A percentile compares a stretch with the other conserved stretches of the same genome.
Conservation (phyloP, 192 early-diverging fungal species). For the Coemansia furcata region DNA sequence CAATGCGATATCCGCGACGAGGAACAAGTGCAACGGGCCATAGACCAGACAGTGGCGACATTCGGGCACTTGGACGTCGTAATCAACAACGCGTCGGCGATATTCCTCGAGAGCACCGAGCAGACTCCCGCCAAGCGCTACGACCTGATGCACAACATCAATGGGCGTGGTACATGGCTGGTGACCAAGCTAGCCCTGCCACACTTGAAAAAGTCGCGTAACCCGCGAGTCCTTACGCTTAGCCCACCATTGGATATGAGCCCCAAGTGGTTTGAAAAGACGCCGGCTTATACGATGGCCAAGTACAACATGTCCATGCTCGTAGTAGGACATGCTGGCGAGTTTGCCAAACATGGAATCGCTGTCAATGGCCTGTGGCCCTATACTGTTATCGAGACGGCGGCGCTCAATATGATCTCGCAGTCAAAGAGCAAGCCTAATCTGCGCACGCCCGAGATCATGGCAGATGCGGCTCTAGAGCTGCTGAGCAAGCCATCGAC, state of each 20-base stretch:
- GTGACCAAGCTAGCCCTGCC: slow-evolving; percentile 67
- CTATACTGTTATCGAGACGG: slow-evolving; percentile 70
- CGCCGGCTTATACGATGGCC: slow-evolving; percentile 68
- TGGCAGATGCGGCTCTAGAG: slow-evolving; percentile 74
- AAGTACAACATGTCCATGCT: slow-evolving; percentile 77
- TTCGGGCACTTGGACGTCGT: slow-evolving; percentile 85
- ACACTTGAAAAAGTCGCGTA: slow-evolving; percentile 65
- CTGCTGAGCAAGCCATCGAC: slow-evolving; percentile 60
- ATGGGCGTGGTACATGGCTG: slow-evolving; percentile 78
- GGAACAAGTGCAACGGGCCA: slow-evolving; percentile 65
- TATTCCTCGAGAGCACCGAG: slow-evolving; percentile 63
- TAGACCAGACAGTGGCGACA: slow-evolving; percentile 60
- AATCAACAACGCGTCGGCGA: slow-evolving; percentile 79
- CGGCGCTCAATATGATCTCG: slow-evolving; percentile 56
- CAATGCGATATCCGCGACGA: slow-evolving; percentile 84
- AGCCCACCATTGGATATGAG: slow-evolving; percentile 70
- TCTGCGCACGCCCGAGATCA: slow-evolving; percentile 60
- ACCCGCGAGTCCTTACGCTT: slow-evolving; percentile 74
- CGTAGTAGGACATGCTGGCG: slow-evolving; percentile 69
- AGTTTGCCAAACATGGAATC: slow-evolving; percentile 65
- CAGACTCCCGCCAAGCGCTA: slow-evolving; percentile 58
- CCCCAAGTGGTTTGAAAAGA: slow-evolving; percentile 64
- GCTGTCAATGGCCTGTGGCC: slow-evolving; percentile 81
- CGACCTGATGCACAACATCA: slow-evolving; percentile 75
- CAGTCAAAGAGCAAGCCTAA: slow-evolving; percentile 1